Conservation (phyloP, 2,329 filamentous ascomycete genomes). For the Fusarium albidum region DNA sequence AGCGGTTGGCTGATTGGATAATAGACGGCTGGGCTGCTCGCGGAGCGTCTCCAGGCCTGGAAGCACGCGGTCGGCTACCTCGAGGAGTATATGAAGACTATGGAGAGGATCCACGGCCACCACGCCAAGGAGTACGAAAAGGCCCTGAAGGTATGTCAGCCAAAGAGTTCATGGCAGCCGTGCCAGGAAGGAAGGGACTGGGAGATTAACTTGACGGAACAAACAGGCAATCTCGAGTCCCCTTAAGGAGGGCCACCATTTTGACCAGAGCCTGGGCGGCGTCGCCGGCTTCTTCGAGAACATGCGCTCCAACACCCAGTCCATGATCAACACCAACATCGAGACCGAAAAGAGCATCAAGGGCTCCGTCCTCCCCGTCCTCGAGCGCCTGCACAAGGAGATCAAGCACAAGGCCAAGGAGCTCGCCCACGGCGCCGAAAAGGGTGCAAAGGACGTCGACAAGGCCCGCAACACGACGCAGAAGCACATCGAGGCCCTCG, state of each 20-base stretch:
- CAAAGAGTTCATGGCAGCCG: no score
- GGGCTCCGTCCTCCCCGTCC: constrained; percentile 82
- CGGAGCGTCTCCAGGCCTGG: constrained; percentile 91
- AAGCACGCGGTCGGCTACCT: constrained; percentile 93
- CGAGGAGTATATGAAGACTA: constrained; percentile 86
- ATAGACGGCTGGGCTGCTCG: constrained; percentile 80
- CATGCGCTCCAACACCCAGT: constrained; percentile 90
- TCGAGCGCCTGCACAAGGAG: constrained; percentile 91
- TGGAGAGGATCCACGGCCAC: constrained; percentile 84
- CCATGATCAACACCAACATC: constrained; percentile 84
- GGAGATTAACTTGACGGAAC: constrained; percentile 11
- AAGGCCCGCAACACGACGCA: constrained; percentile 87
- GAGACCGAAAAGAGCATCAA: constrained; percentile 94
- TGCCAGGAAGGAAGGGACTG: background rate
- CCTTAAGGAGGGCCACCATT: constrained; percentile 89
- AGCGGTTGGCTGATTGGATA: constrained; percentile 12
- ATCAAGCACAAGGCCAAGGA: constrained; percentile 98
- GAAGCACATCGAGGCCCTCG: constrained; percentile 95
- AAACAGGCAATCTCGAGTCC: constrained; percentile 81
- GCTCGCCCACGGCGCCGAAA: constrained; percentile 79
- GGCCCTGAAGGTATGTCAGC: constrained; percentile 74
- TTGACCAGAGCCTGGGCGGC: constrained; percentile 88
- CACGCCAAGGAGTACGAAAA: constrained; percentile 96
- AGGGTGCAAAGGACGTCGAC: constrained; percentile 88
- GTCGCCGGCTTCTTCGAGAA: constrained; percentile 93